These are phyloP conservation scores for Penicillium coprophilum DNA, from an alignment of 495 filamentous ascomycete genomes.

Conservation along the genomic window DNA sequence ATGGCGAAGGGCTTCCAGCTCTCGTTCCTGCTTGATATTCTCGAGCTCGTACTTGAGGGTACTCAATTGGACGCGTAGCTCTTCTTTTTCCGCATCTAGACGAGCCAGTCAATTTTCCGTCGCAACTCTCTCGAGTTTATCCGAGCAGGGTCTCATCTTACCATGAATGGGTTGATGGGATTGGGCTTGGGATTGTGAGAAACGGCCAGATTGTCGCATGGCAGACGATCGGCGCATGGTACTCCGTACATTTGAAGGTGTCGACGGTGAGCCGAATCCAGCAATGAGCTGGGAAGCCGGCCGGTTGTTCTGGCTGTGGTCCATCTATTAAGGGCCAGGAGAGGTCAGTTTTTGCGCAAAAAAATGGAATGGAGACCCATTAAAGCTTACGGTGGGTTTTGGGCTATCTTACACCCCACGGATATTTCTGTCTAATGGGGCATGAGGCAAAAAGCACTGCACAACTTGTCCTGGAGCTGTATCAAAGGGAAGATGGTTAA, in stretches of 20 bases:
- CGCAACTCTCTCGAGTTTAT: not conserved
- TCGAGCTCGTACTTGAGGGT: conserved; percentile 70
- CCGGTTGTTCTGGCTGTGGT: conserved; percentile 31
- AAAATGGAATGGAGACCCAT: not conserved
- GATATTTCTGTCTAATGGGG: not conserved
- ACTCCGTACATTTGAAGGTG: conserved; percentile 29
- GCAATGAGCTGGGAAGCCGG: conserved; percentile 36
- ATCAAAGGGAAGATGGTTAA: conserved; percentile 3
- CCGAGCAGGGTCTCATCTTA: conserved; percentile 6
- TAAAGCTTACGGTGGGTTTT: conserved; percentile 2
- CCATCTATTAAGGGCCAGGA: conserved; percentile 25
- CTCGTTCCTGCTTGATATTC: conserved; percentile 79
- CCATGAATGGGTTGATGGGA: conserved; percentile 26
- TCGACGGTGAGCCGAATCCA: conserved; percentile 34
- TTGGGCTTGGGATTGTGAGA: conserved; percentile 27
- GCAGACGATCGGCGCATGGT: conserved; percentile 29
- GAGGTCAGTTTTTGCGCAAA: conserved; percentile 1
- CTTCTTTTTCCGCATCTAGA: conserved; percentile 58
- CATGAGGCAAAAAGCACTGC: conserved; percentile 7
- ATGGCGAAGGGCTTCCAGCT: conserved; percentile 69
- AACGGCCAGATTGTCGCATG: conserved; percentile 34
- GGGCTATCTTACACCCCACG: not conserved
- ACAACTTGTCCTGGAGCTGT: not conserved
- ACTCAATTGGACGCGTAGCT: conserved; percentile 65
- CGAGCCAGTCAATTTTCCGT: conserved; percentile 14